Percentiles rank a stretch among this genome's conserved stretches.
Conservation (phyloP, 2,329 filamentous ascomycete species). For the Trichophyton schoenleinii region DNA sequence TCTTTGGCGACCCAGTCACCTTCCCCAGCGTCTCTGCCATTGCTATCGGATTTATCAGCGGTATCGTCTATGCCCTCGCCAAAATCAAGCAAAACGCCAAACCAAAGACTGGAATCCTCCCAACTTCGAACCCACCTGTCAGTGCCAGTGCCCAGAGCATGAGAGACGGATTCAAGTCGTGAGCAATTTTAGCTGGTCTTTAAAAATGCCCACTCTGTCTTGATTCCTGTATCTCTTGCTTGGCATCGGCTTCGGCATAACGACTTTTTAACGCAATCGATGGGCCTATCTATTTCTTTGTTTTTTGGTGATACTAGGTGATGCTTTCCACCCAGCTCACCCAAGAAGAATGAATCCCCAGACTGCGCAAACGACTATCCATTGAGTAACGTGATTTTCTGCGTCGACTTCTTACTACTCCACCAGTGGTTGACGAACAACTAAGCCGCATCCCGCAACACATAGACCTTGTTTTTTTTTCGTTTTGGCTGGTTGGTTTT, state of each 20-base stretch:
- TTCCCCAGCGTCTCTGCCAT: constrained; percentile 88
- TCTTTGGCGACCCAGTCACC: constrained; percentile 90
- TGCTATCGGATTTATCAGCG: constrained; percentile 77
- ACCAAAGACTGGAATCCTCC: constrained; percentile 55
- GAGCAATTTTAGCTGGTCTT: constrained; percentile 13
- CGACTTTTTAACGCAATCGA: constrained; percentile 1
- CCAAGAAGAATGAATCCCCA: neutral
- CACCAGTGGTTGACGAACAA: neutral
- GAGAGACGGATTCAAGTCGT: constrained; percentile 69
- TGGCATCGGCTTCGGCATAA: neutral
- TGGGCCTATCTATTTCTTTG: neutral
- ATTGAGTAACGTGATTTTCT: neutral
- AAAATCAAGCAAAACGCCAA: constrained; percentile 67
- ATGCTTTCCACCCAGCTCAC: neutral
- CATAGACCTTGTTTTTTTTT: neutral
- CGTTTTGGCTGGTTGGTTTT: neutral
- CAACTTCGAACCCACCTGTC: constrained; percentile 55
- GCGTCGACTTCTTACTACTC: neutral
- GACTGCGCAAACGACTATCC: neutral
- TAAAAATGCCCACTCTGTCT: neutral
- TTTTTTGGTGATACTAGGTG: neutral
- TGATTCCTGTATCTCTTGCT: neutral
- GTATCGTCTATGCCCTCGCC: constrained; percentile 77
- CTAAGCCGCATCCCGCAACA: neutral
- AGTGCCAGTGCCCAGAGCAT: constrained; percentile 87